Conservation (phyloP, 2,329 filamentous ascomycete genomes). For the Lasiodiplodia citricola region DNA sequence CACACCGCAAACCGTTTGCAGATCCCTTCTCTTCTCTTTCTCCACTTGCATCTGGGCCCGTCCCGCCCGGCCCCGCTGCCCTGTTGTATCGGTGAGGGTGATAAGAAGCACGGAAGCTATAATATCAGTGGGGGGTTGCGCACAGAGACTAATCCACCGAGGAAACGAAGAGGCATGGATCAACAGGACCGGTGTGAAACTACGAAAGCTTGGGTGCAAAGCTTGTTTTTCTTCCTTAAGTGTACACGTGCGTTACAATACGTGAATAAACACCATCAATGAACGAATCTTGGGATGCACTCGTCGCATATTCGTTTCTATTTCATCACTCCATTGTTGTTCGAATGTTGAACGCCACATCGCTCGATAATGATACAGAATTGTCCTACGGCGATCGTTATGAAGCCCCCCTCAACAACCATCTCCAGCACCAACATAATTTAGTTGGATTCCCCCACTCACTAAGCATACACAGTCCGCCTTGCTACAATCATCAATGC, state of each 20-base stretch:
- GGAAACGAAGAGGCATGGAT: neutral
- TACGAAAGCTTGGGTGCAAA: neutral
- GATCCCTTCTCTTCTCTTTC: too few relatives aligned
- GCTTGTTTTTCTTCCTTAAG: neutral
- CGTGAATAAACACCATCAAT: neutral
- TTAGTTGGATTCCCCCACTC: neutral
- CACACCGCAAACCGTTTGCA: too few relatives aligned
- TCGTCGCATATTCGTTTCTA: neutral
- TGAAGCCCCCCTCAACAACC: too few relatives aligned
- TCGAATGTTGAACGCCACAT: neutral
- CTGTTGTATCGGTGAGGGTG: too few relatives aligned
- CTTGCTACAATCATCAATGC: neutral
- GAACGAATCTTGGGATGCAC: neutral
- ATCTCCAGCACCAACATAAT: neutral
- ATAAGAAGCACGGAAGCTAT: neutral
- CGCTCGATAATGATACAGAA: neutral
- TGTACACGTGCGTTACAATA: neutral
- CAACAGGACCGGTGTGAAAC: neutral
- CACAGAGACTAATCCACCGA: neutral
- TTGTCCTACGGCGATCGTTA: neutral
- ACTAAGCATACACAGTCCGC: too few relatives aligned
- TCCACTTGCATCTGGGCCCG: too few relatives aligned
- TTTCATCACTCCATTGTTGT: neutral
- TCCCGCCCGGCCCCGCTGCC: too few relatives aligned
- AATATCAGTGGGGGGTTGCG: neutral